Evolutionary conservation across 768 basidiomycete genomes (phyloP).

Genomic region (Cystobasidium tubakii): DNA sequence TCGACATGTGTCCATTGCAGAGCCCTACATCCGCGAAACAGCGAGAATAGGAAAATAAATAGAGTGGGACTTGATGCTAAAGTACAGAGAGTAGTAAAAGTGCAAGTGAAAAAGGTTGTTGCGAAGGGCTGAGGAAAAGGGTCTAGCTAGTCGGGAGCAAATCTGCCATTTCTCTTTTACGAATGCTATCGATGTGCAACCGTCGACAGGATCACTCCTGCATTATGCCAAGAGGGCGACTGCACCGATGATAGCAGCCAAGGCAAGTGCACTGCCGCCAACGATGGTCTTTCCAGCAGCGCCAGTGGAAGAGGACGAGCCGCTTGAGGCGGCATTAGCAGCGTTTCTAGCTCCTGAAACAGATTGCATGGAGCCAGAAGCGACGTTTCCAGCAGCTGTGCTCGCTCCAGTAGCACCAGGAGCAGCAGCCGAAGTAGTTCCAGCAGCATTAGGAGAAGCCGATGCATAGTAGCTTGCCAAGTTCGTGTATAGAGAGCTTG

Average conservation of each 20-base stretch:
- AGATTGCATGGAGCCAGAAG: background rate
- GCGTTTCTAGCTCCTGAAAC: constrained; percentile 4
- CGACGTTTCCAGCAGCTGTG: background rate
- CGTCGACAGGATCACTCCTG: too few species aligned
- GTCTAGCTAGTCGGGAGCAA: too few species aligned
- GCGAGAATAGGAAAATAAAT: too few species aligned
- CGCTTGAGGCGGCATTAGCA: background rate
- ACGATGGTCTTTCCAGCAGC: background rate
- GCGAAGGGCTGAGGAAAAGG: too few species aligned
- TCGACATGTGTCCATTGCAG: background rate
- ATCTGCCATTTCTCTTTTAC: too few species aligned
- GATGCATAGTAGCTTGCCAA: constrained; percentile 18
- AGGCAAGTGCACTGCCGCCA: background rate
- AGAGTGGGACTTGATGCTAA: too few species aligned
- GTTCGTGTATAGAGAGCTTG: constrained; percentile 40
- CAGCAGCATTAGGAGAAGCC: background rate
- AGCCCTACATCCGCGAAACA: too few species aligned
- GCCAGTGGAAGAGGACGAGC: constrained; percentile 18
- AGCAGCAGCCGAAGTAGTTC: constrained; percentile 7
- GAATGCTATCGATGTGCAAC: too few species aligned
- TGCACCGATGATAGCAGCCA: constrained; percentile 2
- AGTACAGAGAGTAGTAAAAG: too few species aligned
- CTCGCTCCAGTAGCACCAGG: constrained; percentile 1
- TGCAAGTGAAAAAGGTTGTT: too few species aligned
- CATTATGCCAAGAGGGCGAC: constrained; percentile 10